Evolutionary conservation across 2,329 filamentous ascomycete genomes (phyloP), one percentile per base, ranked within the genome.

Genomic region (Dactylellina parvicollis): DNA sequence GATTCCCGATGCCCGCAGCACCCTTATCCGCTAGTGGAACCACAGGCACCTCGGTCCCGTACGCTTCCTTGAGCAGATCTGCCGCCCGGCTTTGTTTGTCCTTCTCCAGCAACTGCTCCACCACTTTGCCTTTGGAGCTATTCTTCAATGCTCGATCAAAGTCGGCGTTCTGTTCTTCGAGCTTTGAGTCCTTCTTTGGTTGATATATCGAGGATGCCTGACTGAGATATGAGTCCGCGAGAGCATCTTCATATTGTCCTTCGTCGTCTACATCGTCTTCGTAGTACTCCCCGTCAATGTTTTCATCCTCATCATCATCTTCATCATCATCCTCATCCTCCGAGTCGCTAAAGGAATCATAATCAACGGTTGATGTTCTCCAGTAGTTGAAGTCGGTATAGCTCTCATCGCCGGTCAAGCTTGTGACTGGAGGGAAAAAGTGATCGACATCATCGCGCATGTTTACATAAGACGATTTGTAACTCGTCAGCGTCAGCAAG

Each of bases 301-400:
- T 86, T 46, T 75, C 79, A 72, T 78, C 82, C 22, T 82, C 81
- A 0, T 83, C 82, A 1, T 80, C 79, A 1, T 82, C 82, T 2
- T 83, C 84, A 7, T 86, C 84, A 0, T 85, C 84, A 4, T 84
- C 85, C 1, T 85, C 86, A 2, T 83, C 84, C 2, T 82, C 82
- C 75, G 86, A 85, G 30, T 85, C 88, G 74, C 95, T 92, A 77
- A 98, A 98, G 60, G 96, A 91, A 42, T 92, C 91, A 24, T 97
- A 82, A 55, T 96, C 92, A 14, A 94, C 85, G 1, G 92, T 92
- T 50, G 86, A 85, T 75, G 96, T 90, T 75, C 96, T 86, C 95
- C 95, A 99, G 82, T 96, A 99, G 66, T 89, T 94, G 81, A 99
- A 99, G 80, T 99, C 95, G 0, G 95, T 99, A 79, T 91, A 99